phyloP scores from a whole-genome alignment of 768 basidiomycete species.

The Favolaschia claudopus region DNA sequence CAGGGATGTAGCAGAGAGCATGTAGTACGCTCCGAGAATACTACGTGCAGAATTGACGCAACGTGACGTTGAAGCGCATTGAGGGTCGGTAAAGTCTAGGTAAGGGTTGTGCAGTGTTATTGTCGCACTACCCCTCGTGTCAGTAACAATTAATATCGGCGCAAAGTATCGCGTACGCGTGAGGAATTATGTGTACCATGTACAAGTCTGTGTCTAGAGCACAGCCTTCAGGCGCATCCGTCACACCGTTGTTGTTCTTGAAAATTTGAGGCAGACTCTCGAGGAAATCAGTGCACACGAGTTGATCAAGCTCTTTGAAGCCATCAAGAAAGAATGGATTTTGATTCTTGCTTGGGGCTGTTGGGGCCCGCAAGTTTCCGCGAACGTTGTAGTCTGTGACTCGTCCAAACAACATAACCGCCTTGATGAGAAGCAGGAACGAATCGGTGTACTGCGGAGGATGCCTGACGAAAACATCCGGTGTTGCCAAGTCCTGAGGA shows the following conservation, averaged over 20 bases:
- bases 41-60: conserved; percentile 79
- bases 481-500: conserved; percentile 73
- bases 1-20: conserved; percentile 81
- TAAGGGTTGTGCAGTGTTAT: conserved; percentile 90
- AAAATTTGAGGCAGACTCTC: conserved; percentile 73
- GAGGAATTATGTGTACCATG: conserved; percentile 86
- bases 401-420: conserved; percentile 83
- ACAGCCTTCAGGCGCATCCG: conserved; percentile 63
- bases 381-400: conserved; percentile 89
- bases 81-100: conserved; percentile 74
- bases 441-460: conserved; percentile 83
- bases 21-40: conserved; percentile 79
- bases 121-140: conserved; percentile 63
- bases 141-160: conserved; percentile 21
- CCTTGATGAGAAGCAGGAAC: conserved; percentile 82
- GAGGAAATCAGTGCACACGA: conserved; percentile 73
- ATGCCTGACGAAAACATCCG: conserved; percentile 74
- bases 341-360: conserved; percentile 72
- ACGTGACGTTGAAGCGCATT: conserved; percentile 70
- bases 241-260: conserved; percentile 69
- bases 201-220: conserved; percentile 84
- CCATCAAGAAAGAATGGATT: conserved; percentile 74
- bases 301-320: conserved; percentile 73
- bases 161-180: conserved; percentile 68
- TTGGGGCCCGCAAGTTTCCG: conserved; percentile 70